Evolutionary conservation across 2,329 filamentous ascomycete species (phyloP), one percentile per base, ranked within the genome.

Genomic region (Leptodontidium sp.): DNA sequence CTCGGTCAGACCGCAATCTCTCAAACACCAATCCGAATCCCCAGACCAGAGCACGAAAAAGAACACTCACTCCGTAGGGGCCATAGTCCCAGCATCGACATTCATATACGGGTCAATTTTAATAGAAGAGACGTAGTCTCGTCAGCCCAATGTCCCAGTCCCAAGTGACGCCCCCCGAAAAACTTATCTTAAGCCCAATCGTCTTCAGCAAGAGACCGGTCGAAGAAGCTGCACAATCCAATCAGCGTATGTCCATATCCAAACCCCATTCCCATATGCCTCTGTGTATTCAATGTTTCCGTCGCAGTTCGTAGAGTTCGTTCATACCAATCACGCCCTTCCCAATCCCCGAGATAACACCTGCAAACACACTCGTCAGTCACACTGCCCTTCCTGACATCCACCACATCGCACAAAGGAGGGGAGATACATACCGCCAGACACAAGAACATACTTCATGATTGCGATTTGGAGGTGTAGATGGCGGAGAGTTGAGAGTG

Each of bases 361-460:
- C 80, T 80, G 66, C 29, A 58, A 70, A 61, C 67, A 24, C n/a
- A 8, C 11, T 12, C 32, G 73, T 77, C 67, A 76, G 66, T 40
- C 45, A 6, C 26, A 38, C 29, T 32, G 35, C 29, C 17, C 61
- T 29, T 11, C 38, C 38, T 12, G 4, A 32, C 29, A 32, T 32
- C 29, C 29, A 32, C 6, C 38, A 40, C 29, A 32, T 24, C 35
- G 4, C 59, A 12, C 29, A 52, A 17, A 63, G 65, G 43, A 63
- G 38, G 52, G 63, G 63, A 43, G 15, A 59, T 5, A 9, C 68
- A 21, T 68, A 91, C 91, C 91, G 86, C 91, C 91, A 75, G 90
- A 92, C 74, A 93, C 91, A 74, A 93, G 85, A 81, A 94, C 90
- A 85, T 93, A 93, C 84, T 93, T 93, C 91, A 93, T 94, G 57